Evolutionary conservation across 1,139 yeast species (phyloP).

Genomic region (Hanseniaspora uvarum): DNA sequence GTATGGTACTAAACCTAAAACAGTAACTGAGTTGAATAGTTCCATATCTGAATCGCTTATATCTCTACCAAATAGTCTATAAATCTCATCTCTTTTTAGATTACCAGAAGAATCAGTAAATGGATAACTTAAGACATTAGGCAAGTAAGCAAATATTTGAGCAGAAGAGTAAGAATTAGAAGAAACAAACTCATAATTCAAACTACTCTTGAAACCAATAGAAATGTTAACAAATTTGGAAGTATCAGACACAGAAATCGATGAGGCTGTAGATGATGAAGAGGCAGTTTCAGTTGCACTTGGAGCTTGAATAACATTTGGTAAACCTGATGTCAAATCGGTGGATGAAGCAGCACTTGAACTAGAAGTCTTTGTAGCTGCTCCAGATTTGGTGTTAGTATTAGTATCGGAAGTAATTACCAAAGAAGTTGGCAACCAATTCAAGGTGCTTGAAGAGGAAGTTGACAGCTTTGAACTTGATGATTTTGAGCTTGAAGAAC

Average conservation of each 20-base stretch:
- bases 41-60: constrained; percentile 10
- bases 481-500: neutral
- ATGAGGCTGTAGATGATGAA: constrained; percentile 13
- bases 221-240: constrained; percentile 45
- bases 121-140: constrained; percentile 45
- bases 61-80: constrained; percentile 13
- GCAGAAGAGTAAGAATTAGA: constrained; percentile 58
- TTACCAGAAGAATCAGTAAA: constrained; percentile 31
- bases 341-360: neutral
- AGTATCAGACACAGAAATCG: neutral
- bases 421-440: constrained; percentile 16
- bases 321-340: constrained; percentile 3
- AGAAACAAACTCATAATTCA: constrained; percentile 66
- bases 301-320: constrained; percentile 16
- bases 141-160: constrained; percentile 64
- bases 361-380: neutral
- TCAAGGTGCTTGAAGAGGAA: neutral
- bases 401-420: neutral
- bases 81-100: constrained; percentile 33
- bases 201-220: constrained; percentile 57
- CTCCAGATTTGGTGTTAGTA: neutral
- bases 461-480: neutral
- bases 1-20: constrained; percentile 56
- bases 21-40: constrained; percentile 25
- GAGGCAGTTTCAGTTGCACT: constrained; percentile 12